phyloP scores from a whole-genome alignment of 2,329 filamentous ascomycete species.

The Cladosporium sphaerospermum region DNA sequence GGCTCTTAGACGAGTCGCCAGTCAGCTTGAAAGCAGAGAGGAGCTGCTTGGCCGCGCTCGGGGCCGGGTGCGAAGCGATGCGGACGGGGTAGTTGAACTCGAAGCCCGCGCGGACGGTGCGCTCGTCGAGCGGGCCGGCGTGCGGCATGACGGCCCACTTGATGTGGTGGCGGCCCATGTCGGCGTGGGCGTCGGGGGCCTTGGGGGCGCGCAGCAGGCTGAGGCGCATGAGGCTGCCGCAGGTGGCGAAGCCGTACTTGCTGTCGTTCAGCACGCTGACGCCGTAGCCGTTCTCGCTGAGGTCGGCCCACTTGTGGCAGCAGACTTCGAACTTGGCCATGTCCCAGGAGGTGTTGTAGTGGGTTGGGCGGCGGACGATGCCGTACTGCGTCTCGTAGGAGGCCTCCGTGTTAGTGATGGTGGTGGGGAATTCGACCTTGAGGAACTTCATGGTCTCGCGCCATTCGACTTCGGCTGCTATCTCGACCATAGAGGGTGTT shows the following conservation, averaged over 20 bases:
- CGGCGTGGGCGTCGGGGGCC: constrained; percentile 85
- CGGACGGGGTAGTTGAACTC: constrained; percentile 83
- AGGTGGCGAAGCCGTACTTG: constrained; percentile 93
- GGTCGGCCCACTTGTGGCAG: constrained; percentile 88
- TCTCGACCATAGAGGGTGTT: constrained; percentile 66
- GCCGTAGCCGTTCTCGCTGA: constrained; percentile 81
- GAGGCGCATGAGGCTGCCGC: constrained; percentile 81
- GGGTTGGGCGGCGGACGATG: constrained; percentile 79
- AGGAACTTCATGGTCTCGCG: constrained; percentile 95
- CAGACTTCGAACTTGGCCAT: constrained; percentile 98
- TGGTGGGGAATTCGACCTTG: constrained; percentile 96
- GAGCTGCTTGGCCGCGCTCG: constrained; percentile 26
- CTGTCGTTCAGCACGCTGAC: constrained; percentile 91
- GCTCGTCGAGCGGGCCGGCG: constrained; percentile 60
- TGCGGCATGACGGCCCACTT: constrained; percentile 90
- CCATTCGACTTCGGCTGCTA: constrained; percentile 88
- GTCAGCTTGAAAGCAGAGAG: constrained; percentile 60
- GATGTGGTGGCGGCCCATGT: constrained; percentile 79
- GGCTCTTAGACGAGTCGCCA: constrained; percentile 20
- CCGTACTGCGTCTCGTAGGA: constrained; percentile 95
- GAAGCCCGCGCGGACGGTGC: constrained; percentile 75
- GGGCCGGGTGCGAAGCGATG: constrained; percentile 38
- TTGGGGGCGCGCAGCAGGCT: constrained; percentile 82
- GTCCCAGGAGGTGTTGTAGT: constrained; percentile 97
- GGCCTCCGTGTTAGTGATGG: constrained; percentile 83